Evolutionary conservation across 2,329 filamentous ascomycete species (phyloP), one percentile per base, ranked within the genome.

Genomic region (Aspergillus intermedius): DNA sequence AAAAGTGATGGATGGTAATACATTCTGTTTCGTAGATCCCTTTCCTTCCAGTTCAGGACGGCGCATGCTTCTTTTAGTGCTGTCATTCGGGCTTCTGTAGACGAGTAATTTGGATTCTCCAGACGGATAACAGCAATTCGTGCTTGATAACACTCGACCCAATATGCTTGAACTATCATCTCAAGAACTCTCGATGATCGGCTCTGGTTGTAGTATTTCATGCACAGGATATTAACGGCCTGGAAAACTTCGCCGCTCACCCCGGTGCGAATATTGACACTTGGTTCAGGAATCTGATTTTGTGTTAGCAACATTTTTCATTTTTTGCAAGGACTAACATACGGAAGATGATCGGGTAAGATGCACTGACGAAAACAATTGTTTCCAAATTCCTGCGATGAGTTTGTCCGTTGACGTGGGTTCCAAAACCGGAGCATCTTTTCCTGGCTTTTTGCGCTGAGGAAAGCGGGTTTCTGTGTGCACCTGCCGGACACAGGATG

Each of bases 121-220:
- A 66, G 56, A 13, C 61, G 62, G 13, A 75, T 66, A 15, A 68
- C 63, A 12, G 70, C 68, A 7, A 78, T 72, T 49, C 78, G 74
- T 2, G 75, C 70, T 47, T 79, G 74, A 53, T 78, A 81, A 30
- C 76, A 73, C 55, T 80, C 76, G 2, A 78, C 67, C 78, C 78
- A 81, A 25, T 76, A 73, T 4, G 78, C 77, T 55, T 81, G 78
- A 2, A 81, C 75, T 21, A 81, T 77, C 49, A 81, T 77, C 58
- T 81, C 78, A n/a, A 80, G 66, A 1, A 77, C 77, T n/a, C 78
- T 68, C 47, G 74, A 78, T 1, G 77, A 74, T 12, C 77, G 72
- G 54, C 75, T 77, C n/a, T 76, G 64, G 49, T 58, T 55, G 69
- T 70, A 51, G 53, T 61, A 60, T 42, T 55, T 57, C 17, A 59